Evolutionary conservation across 2,329 filamentous ascomycete genomes (phyloP), one percentile per base, ranked within the genome.

Genomic region (Microsporum ferrugineum): DNA sequence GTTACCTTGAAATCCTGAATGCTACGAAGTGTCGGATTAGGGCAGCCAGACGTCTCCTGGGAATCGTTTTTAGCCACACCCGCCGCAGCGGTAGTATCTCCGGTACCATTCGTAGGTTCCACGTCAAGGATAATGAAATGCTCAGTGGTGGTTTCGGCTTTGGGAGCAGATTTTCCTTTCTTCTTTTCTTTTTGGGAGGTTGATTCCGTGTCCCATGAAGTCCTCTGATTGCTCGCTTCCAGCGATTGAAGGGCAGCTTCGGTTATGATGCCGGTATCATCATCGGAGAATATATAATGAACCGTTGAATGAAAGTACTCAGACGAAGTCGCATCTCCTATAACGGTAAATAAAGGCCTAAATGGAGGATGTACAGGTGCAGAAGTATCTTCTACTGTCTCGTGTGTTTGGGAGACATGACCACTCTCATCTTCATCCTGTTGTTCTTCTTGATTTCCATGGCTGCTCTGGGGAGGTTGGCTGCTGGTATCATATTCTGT

Each of bases 281-380:
- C 94, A 73, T 97, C 91, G 67, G 84, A 84, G 77, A 99, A 97
- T 69, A 97, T 82, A 76, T 97, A 97, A 76, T 92, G 90, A 1
- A 96, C 85, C 59, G 84, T 85, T 1, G 92, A 94, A 71, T 97
- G 91, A 68, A 89, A 81, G 64, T 89, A 88, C 53, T 88, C 83
- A 67, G 84, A 82, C 6, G 83, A 86, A n/a, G 84, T 82, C 8
- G 81, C 76, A 72, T 96, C 91, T 70, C 89, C 85, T 65, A 97
- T 80, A 47, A 96, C 79, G 0, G 89, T 88, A 78, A 96, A 96
- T 77, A 96, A 87, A 1, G 90, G 89, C 51, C 84, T 80, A 73
- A 95, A 92, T 2, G 77, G 72, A 2, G 76, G 76, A 72, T 76
- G 63, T 10, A 62, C 63, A 3, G 64, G 62, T n/a, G 62, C 34